Evolutionary conservation across 345 rosid species (phyloP).

Genomic region (Arabidopsis thaliana): DNA sequence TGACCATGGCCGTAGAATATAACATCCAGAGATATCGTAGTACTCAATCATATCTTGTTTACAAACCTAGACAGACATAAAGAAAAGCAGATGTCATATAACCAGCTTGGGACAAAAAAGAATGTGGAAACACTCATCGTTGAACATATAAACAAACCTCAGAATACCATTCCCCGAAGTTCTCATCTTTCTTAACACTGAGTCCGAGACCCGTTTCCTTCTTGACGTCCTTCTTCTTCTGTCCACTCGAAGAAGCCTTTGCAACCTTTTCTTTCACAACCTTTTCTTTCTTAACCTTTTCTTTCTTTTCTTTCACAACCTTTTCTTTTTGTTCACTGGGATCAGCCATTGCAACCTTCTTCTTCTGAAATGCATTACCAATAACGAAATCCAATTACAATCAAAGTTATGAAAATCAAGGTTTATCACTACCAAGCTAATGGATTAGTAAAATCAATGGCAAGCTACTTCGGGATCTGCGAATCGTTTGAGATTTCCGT

Average conservation of each 20-base stretch:
- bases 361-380: constrained; percentile 29
- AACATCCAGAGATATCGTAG: constrained; percentile 96
- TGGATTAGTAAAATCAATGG: constrained; percentile 1
- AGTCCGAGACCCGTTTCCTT: constrained; percentile 95
- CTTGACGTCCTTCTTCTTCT: constrained; percentile 89
- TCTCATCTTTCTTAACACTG: constrained; percentile 77
- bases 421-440: constrained; percentile 4
- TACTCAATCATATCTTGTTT: constrained; percentile 95
- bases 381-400: neutral
- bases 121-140: neutral
- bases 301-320: constrained; percentile 1
- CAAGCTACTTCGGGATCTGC: constrained; percentile 17
- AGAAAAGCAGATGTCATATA: neutral
- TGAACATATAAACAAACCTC: constrained; percentile 59
- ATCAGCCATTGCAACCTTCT: constrained; percentile 34
- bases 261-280: constrained; percentile 22
- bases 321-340: constrained; percentile 23
- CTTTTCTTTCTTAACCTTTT: constrained; percentile 5
- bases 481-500: neutral
- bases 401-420: neutral
- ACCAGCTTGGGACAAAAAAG: constrained; percentile 1
- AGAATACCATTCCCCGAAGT: constrained; percentile 96
- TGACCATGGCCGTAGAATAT: constrained; percentile 96
- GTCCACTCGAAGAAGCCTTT: constrained; percentile 60
- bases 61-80: constrained; percentile 62